Conservation (phyloP, 2,329 filamentous ascomycete species). For the Periconia digitata region DNA sequence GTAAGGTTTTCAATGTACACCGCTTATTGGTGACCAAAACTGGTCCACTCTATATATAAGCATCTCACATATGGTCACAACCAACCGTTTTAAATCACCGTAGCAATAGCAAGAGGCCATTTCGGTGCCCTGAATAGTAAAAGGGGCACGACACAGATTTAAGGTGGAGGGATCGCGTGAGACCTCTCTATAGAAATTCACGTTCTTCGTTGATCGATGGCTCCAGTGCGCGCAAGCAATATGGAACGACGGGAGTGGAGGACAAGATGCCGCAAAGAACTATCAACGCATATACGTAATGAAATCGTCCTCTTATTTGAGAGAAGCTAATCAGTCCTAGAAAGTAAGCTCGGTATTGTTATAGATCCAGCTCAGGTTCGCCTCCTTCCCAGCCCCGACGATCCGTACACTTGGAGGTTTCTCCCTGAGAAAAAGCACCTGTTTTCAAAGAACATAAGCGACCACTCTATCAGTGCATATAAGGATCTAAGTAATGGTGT, state of each 20-base stretch:
- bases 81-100: background rate
- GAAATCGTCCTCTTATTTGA: background rate
- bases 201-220: constrained; percentile 2
- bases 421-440: constrained; percentile 5
- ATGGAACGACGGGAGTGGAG: constrained; percentile 1
- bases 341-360: constrained; percentile 3
- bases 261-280: background rate
- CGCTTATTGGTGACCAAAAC: constrained; percentile 5
- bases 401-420: constrained; percentile 6
- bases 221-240: constrained; percentile 2
- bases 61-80: constrained; percentile 1
- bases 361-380: constrained; percentile 4
- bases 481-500: constrained; percentile 9
- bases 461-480: constrained; percentile 10
- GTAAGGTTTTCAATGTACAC: constrained; percentile 2
- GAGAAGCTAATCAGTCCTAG: constrained; percentile 4
- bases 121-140: constrained; percentile 1
- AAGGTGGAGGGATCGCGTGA: constrained; percentile 2
- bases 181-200: constrained; percentile 4
- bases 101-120: constrained; percentile 3
- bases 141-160: constrained; percentile 2
- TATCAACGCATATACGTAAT: constrained; percentile 2
- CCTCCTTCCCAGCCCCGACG: constrained; percentile 1
- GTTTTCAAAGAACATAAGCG: constrained; percentile 12
- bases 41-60: constrained; percentile 8